Base-by-base conservation (phyloP, 2,329 filamentous ascomycete genomes). In the Ceratocystis albifundus region DNA sequence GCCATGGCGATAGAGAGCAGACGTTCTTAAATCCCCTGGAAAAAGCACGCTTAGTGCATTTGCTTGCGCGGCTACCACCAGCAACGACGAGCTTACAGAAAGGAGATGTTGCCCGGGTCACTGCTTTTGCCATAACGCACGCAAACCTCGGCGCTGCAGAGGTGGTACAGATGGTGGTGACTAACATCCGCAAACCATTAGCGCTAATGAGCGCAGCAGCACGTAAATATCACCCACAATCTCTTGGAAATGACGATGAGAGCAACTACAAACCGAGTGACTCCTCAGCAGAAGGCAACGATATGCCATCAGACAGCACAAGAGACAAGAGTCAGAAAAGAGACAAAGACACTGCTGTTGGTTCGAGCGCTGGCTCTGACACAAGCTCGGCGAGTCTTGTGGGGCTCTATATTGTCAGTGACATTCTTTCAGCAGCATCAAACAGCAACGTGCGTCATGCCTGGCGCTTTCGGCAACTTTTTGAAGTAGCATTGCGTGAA, bases 101-200 rank as follows among this genome's bases (percentile, higher is more conserved):
- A 72, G 91, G 90, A 2, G 90, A 97, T 72, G 84, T 97, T 59
- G 92, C 90, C 1, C 83, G 91, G 4, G 81, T 96, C 1, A 93
- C 92, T 0, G 83, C 88, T 2, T 96, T 97, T 75, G 92, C 92
- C 12, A 90, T 97, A 66, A 87, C 87, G 1, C 90, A 97, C 73
- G 89, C 91, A 1, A 89, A 88, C 48, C 82, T 85, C 22, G 94
- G 92, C 17, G 88, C 90, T 12, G 89, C 95, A 69, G 94, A 97
- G 76, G 87, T 96, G 45, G 91, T 96, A n/a, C 84, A 93, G 62
- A 84, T 96, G 76, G 86, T 97, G 46, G 83, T 96, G 0, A 81
- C 85, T 0, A 97, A 99, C 71, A 80, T 97, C 44, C 80, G 88
- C 68, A 84, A 82, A 64, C 94, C 94, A 0, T 84, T 95, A 67